Conservation (phyloP, 139 green algal genomes). For the Tetraselmis chui region DNA sequence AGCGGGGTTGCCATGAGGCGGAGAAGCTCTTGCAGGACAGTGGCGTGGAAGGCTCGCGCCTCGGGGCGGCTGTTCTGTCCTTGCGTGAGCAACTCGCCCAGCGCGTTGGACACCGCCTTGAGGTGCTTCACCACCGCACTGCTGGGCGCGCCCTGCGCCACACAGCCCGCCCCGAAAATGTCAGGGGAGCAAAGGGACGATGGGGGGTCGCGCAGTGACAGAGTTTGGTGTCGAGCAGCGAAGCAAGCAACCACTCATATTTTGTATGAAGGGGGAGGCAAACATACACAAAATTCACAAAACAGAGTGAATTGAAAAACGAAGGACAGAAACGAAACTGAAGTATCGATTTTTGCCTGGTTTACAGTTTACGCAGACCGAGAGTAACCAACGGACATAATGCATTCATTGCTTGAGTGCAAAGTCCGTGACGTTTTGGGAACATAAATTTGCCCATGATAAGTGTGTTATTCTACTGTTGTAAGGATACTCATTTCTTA, state of each 20-base stretch:
- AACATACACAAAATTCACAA: neutral
- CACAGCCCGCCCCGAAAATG: neutral
- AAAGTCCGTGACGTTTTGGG: too few species aligned
- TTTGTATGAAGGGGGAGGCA: neutral
- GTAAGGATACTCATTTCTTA: too few species aligned
- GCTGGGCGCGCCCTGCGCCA: constrained; percentile 3
- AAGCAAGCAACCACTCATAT: neutral
- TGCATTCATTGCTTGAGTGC: too few species aligned
- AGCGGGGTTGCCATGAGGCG: constrained; percentile 4
- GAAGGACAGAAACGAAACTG: too few species aligned
- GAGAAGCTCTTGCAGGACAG: constrained; percentile 38
- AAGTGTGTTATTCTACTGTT: too few species aligned
- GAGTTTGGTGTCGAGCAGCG: neutral
- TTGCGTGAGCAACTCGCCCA: constrained; percentile 20
- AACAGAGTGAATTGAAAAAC: too few species aligned
- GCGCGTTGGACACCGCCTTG: constrained; percentile 1
- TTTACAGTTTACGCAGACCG: too few species aligned
- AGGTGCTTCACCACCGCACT: constrained; percentile 19
- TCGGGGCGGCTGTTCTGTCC: neutral
- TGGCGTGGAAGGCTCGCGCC: constrained; percentile 15
- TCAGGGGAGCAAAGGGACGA: neutral
- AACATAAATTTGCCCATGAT: too few species aligned
- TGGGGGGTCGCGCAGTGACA: neutral
- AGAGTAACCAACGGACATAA: too few species aligned
- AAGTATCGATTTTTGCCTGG: too few species aligned